A percentile compares a stretch with the other conserved stretches of the same genome.
Conservation (phyloP, 495 filamentous ascomycete species). For the Penicillium coprophilum region DNA sequence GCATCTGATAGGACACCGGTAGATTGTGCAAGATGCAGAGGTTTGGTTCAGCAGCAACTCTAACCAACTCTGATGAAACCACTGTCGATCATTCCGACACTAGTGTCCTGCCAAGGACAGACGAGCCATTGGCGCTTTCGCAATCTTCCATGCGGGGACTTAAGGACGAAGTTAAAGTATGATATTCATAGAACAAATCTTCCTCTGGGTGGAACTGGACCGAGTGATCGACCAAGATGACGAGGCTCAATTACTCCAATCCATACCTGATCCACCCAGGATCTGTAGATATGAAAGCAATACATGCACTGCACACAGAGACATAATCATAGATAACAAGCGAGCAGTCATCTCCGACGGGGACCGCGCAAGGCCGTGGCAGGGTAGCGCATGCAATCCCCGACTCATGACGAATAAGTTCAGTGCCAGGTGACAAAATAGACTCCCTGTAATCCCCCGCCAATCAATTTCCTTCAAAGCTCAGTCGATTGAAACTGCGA, state of each 20-base stretch:
- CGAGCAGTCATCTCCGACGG: not conserved
- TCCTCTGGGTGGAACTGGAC: slow-evolving; percentile 1
- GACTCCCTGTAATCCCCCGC: not conserved
- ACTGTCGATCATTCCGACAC: slow-evolving; percentile 1
- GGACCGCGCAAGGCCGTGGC: not conserved
- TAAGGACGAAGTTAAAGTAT: not conserved
- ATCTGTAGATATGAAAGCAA: not conserved
- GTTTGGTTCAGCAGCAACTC: not conserved
- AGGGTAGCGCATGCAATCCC: slow-evolving; percentile 1
- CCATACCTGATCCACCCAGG: not conserved
- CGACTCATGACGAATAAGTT: slow-evolving; percentile 10
- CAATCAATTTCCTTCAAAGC: not conserved
- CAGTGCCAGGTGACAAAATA: not conserved
- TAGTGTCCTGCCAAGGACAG: slow-evolving; percentile 3
- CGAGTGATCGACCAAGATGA: slow-evolving; percentile 16
- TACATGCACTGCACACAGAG: not conserved
- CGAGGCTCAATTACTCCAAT: slow-evolving; percentile 8
- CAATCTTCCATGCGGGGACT: slow-evolving; percentile 12
- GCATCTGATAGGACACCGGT: not conserved
- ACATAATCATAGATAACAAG: too few relatives aligned
- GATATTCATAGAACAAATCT: slow-evolving; percentile 2
- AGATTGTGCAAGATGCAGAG: not conserved
- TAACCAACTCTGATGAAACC: slow-evolving; percentile 1
- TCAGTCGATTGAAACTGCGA: not conserved
- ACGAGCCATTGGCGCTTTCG: not conserved